These are phyloP conservation scores for Penicillium sclerotiorum DNA, from an alignment of 2,329 filamentous ascomycete species.

Conservation along the genomic window DNA sequence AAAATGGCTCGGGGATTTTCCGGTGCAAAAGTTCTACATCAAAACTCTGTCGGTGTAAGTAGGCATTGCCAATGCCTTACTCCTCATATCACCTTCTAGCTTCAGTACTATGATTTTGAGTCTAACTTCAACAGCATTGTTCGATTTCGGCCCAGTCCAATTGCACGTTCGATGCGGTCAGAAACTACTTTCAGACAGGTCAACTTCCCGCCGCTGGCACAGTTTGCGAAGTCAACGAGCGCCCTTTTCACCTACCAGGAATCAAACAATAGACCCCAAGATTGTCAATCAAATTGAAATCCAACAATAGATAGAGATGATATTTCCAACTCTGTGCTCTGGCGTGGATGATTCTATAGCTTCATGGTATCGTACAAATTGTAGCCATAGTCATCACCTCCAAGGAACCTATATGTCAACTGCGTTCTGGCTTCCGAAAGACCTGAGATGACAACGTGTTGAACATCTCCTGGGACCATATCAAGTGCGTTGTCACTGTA, in stretches of 20 bases:
- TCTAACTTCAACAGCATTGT: not conserved
- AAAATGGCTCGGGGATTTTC: not conserved
- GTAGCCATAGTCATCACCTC: not conserved
- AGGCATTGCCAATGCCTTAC: not conserved
- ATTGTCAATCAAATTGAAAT: not conserved
- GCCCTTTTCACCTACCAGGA: slow-evolving; percentile 1
- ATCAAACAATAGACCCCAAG: too few species aligned
- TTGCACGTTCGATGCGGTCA: not conserved
- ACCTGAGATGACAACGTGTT: slow-evolving; percentile 37
- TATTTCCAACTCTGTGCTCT: too few species aligned
- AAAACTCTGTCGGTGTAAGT: slow-evolving; percentile 1
- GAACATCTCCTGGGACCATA: slow-evolving; percentile 61
- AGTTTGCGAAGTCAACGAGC: not conserved
- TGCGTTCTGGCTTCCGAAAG: not conserved
- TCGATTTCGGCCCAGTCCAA: not conserved
- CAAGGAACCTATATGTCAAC: not conserved
- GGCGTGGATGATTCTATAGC: too few species aligned
- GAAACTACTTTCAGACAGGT: slow-evolving; percentile 2
- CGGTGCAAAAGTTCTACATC: not conserved
- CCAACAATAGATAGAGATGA: not conserved
- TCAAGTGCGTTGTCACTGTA: slow-evolving; percentile 61
- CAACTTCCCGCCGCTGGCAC: not conserved
- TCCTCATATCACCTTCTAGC: not conserved
- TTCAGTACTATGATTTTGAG: not conserved
- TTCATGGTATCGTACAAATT: not conserved